A percentile compares a stretch with the other conserved stretches of the same genome.
phyloP scores from a whole-genome alignment of 441 rosid genomes.

The Gossypium gossypioides region DNA sequence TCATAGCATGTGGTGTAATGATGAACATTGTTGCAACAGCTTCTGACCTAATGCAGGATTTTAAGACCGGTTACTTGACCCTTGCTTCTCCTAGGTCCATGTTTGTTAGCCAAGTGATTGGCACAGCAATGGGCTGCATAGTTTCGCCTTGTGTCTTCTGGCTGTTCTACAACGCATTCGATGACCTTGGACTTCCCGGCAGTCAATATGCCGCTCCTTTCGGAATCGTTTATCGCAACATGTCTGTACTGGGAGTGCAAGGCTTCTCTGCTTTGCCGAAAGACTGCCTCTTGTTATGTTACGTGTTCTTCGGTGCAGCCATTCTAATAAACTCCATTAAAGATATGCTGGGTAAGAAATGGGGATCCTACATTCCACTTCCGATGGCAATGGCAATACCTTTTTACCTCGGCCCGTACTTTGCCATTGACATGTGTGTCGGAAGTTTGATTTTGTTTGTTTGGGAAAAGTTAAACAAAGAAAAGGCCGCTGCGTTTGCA shows the following conservation, averaged over 20 bases:
- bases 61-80: slow-evolving; percentile 83
- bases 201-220: slow-evolving; percentile 58
- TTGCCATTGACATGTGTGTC: slow-evolving; percentile 76
- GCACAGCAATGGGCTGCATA: slow-evolving; percentile 88
- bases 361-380: slow-evolving; percentile 54
- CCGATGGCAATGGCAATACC: slow-evolving; percentile 92
- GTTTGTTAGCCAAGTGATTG: slow-evolving; percentile 85
- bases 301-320: slow-evolving; percentile 49
- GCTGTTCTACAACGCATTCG: slow-evolving; percentile 77
- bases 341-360: slow-evolving; percentile 34
- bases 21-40: slow-evolving; percentile 95
- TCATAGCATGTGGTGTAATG: slow-evolving; percentile 91
- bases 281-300: slow-evolving; percentile 68
- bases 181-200: slow-evolving; percentile 45
- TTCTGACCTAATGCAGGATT: slow-evolving; percentile 78
- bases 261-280: slow-evolving; percentile 66
- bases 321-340: slow-evolving; percentile 43
- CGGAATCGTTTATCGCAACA: slow-evolving; percentile 39
- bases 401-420: slow-evolving; percentile 69
- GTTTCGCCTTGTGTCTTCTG: slow-evolving; percentile 78
- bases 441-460: slow-evolving; percentile 68
- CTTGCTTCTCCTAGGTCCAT: slow-evolving; percentile 71
- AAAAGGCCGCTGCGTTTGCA: slow-evolving; percentile 59
- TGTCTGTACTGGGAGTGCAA: slow-evolving; percentile 66
- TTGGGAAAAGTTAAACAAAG: slow-evolving; percentile 56